These are phyloP conservation scores for Nannizziopsis arthrosporioides DNA, from an alignment of 2,329 filamentous ascomycete species.

Conservation along the genomic window DNA sequence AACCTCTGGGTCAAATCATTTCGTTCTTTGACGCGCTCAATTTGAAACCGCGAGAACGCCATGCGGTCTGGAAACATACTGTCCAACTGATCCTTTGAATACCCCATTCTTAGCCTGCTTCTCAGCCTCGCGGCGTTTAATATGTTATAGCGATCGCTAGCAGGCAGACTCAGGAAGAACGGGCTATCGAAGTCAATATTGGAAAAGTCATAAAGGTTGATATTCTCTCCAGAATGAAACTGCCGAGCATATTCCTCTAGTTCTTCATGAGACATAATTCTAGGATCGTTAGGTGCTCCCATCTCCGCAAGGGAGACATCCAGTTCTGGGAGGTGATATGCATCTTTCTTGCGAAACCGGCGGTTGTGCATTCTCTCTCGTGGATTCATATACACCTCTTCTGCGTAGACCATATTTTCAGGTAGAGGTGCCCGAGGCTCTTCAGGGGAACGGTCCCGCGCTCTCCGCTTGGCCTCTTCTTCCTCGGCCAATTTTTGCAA, in stretches of 20 bases:
- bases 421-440: conserved; percentile 53
- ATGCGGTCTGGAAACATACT: conserved; percentile 95
- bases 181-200: conserved; percentile 97
- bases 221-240: conserved; percentile 83
- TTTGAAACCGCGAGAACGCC: conserved; percentile 94
- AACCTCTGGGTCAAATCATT: conserved; percentile 90
- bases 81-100: conserved; percentile 91
- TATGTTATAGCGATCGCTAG: conserved; percentile 91
- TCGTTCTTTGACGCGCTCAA: conserved; percentile 81
- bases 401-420: conserved; percentile 70
- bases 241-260: conserved; percentile 87
- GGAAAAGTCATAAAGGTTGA: conserved; percentile 83
- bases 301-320: conserved; percentile 67
- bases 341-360: conserved; percentile 81
- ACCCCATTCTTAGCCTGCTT: conserved; percentile 83
- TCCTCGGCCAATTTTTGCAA: conserved; percentile 86
- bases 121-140: conserved; percentile 83
- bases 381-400: conserved; percentile 72
- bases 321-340: conserved; percentile 86
- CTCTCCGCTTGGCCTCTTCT: conserved; percentile 53
- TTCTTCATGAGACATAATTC: conserved; percentile 93
- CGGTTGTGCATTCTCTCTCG: conserved; percentile 62
- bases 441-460: conserved; percentile 17
- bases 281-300: conserved; percentile 80
- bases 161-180: conserved; percentile 84